A percentile compares a stretch with the other conserved stretches of the same genome.
Conservation (phyloP, 768 basidiomycete genomes). For the Neoboletus brunneissimus region DNA sequence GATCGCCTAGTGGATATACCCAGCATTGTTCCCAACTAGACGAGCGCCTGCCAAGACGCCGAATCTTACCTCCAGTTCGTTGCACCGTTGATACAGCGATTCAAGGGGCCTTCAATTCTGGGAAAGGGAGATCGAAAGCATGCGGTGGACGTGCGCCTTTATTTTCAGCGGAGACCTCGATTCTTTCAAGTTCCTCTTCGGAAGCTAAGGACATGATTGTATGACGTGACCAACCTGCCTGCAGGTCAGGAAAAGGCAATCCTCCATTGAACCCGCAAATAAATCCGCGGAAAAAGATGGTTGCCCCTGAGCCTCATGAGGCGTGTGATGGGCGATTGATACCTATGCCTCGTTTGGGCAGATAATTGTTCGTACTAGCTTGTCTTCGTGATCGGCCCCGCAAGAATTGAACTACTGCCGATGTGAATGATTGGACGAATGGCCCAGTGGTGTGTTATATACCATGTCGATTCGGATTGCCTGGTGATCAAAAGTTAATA, state of each 20-base stretch:
- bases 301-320: not conserved
- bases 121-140: not conserved
- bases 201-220: not conserved
- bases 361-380: not conserved
- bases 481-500: not conserved
- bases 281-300: not conserved
- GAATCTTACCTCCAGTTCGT: not conserved
- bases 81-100: not conserved
- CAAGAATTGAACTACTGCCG: not conserved
- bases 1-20: not conserved
- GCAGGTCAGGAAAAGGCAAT: too few relatives aligned
- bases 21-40: not conserved
- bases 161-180: not conserved
- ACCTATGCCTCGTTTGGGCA: not conserved
- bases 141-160: not conserved
- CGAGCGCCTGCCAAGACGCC: not conserved
- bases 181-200: not conserved
- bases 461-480: not conserved
- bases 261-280: too few relatives aligned
- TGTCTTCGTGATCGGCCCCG: too few relatives aligned
- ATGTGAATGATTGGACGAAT: not conserved
- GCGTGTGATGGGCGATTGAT: not conserved
- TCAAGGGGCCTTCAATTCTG: not conserved
- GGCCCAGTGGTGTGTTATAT: not conserved
- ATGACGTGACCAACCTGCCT: not conserved